Evolutionary conservation across 2,329 filamentous ascomycete species (phyloP), one percentile per base, ranked within the genome.

Genomic region (Penicillium sp.): DNA sequence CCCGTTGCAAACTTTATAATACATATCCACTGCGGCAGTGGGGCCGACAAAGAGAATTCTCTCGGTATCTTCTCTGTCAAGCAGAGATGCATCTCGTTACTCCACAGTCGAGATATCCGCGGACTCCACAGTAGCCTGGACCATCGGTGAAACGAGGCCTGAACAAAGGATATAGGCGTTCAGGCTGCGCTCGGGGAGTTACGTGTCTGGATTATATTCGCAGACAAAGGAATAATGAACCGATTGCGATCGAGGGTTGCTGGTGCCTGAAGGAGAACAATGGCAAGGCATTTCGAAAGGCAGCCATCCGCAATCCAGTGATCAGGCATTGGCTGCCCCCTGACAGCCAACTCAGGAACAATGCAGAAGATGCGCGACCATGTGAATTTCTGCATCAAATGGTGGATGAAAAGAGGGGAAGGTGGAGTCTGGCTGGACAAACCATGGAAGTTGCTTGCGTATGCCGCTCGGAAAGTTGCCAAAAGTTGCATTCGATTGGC

Each of bases 41-140:
- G 28, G 47, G 47, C 47, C 15, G 31, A 20, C 8, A 34, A 28
- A 20, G 17, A 49, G 43, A 47, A 31, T 31, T 47, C 25, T 28
- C 42, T 45, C 25, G 28, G n/a, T 42, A 25, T 49, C 28, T 14
- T 14, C 5, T 49, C 8, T 34, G 4, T 17, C 28, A 5, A 20
- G 28, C 15, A 20, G 28, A 48, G 47, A 35, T 28, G 42, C 12
- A n/a, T 34, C 34, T 20, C 10, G 15, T 15, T 34, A 61, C 59
- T 62, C 59, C 59, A 62, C 54, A 45, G 53, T 47, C 56, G 54
- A 58, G 55, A 43, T 35, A n/a, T 35, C 49, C 58, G 38, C 11
- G 7, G 17, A 43, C 49, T 55, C 61, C 61, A 63, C 61, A 37
- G 55, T 34, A 56, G 61, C 49, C 59, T 61, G 55, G 61, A 62